Evolutionary conservation across 371 early-diverging fungal genomes (phyloP), one percentile per base, ranked within the genome.

Genomic region (Smittium culicis): DNA sequence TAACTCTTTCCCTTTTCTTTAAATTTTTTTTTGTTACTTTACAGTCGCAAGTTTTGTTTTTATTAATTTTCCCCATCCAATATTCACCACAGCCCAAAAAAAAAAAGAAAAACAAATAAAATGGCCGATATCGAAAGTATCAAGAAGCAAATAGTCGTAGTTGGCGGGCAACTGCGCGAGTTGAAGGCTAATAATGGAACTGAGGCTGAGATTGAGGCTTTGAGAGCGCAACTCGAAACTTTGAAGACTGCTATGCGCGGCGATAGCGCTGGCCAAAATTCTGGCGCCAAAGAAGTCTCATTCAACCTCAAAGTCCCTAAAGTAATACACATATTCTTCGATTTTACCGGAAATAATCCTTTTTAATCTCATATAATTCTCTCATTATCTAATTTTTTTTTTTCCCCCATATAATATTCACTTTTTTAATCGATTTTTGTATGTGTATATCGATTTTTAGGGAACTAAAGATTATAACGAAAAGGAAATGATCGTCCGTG

Each of bases 401-500:
- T n/a, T n/a, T n/a, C n/a, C n/a, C n/a, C n/a, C n/a, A n/a, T n/a
- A n/a, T n/a, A n/a, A n/a, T n/a, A n/a, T n/a, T n/a, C n/a, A n/a
- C n/a, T n/a, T n/a, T n/a, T n/a, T n/a, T n/a, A n/a, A n/a, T n/a
- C n/a, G 25, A 60, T 14, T 60, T 27, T 60, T 5, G 14, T 60
- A 29, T n/a, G n/a, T n/a, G n/a, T n/a, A n/a, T n/a, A n/a, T n/a
- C 17, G 54, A 35, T 61, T 32, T 33, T 30, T 31, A 96, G 89
- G 99, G 99, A 14, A 99, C 99, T 64, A 85, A 85, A 73, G 99
- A 99, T 81, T 97, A 92, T 73, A 83, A 80, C 63, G 92, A 93
- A 62, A 86, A 88, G 71, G 99, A 99, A 70, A 95, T 94, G 91
- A 88, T 93, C 24, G 78, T 97, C 67, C 86, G 99, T 35, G 91